phyloP scores from a whole-genome alignment of 768 basidiomycete species.

The Collybia nuda region DNA sequence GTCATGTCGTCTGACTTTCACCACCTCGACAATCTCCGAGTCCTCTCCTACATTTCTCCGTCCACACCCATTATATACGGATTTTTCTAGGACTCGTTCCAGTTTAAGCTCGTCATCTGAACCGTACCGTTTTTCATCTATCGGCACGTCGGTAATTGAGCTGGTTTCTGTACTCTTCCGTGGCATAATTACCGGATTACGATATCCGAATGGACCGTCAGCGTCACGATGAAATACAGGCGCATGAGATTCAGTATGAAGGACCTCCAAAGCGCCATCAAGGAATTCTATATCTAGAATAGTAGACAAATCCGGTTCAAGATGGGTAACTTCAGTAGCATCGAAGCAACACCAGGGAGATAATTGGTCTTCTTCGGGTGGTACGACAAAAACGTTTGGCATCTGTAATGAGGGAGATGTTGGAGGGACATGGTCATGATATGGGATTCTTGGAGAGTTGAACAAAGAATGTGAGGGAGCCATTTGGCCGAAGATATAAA shows the following conservation, averaged over 20 bases:
- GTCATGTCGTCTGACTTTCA: slow-evolving; percentile 49
- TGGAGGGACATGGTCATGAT: slow-evolving; percentile 6
- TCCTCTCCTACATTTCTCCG: slow-evolving; percentile 33
- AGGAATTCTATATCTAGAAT: slow-evolving; percentile 29
- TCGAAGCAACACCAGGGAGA: slow-evolving; percentile 60
- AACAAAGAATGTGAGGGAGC: slow-evolving; percentile 10
- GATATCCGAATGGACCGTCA: slow-evolving; percentile 3
- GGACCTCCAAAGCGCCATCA: slow-evolving; percentile 25
- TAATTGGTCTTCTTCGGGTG: slow-evolving; percentile 57
- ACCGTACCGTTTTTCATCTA: slow-evolving; percentile 24
- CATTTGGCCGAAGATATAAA: slow-evolving; percentile 7
- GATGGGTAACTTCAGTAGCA: slow-evolving; percentile 32
- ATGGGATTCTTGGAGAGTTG: neutral
- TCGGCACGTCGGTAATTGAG: slow-evolving; percentile 29
- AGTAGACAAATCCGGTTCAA: slow-evolving; percentile 12
- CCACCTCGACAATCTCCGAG: slow-evolving; percentile 60
- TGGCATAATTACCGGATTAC: slow-evolving; percentile 19
- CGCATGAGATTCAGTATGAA: slow-evolving; percentile 14
- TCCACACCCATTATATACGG: slow-evolving; percentile 13
- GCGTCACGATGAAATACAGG: slow-evolving; percentile 18
- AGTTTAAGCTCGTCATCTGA: slow-evolving; percentile 22
- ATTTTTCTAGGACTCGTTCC: slow-evolving; percentile 15
- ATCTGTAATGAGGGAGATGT: slow-evolving; percentile 19
- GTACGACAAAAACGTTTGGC: slow-evolving; percentile 56
- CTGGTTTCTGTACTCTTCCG: slow-evolving; percentile 21